A percentile compares a stretch with the other conserved stretches of the same genome.
Conservation (phyloP, 371 early-diverging fungal genomes). For the Parasitella parasitica region DNA sequence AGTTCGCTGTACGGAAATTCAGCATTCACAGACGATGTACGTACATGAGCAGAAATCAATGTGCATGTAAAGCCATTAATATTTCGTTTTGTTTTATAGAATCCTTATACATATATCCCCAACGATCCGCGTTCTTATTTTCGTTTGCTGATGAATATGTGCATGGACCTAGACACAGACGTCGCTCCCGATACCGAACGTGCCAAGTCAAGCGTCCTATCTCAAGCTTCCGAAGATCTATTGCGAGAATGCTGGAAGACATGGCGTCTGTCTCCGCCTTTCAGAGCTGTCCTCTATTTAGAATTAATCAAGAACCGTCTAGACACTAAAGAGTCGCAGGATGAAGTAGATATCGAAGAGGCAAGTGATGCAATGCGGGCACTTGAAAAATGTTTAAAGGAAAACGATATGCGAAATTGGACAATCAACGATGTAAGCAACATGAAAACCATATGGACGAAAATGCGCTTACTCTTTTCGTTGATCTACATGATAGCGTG, state of each 20-base stretch:
- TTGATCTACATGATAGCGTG: constrained; percentile 26
- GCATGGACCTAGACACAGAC: constrained; percentile 56
- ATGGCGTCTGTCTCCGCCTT: constrained; percentile 70
- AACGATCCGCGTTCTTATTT: constrained; percentile 59
- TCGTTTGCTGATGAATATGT: constrained; percentile 57
- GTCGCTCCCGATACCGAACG: constrained; percentile 49
- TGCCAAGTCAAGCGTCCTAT: constrained; percentile 52
- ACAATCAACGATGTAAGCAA: constrained; percentile 51
- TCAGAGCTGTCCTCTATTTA: constrained; percentile 63
- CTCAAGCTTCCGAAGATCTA: constrained; percentile 59
- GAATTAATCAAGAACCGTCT: constrained; percentile 60
- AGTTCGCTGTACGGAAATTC: constrained; percentile 1
- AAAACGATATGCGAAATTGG: constrained; percentile 49
- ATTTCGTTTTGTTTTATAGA: constrained; percentile 2
- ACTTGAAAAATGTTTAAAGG: constrained; percentile 47
- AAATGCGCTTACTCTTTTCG: background rate
- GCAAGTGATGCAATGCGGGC: constrained; percentile 51
- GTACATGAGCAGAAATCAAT: background rate
- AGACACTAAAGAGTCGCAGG: constrained; percentile 35
- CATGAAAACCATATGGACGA: background rate
- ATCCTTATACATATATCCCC: constrained; percentile 54
- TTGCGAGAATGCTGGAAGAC: constrained; percentile 69
- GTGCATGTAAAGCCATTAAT: too few relatives aligned
- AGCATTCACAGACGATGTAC: constrained; percentile 8
- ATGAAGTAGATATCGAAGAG: constrained; percentile 42